These are phyloP conservation scores for Solanum chiquidenum DNA, from an alignment of 257 asterid species.

Conservation along the genomic window DNA sequence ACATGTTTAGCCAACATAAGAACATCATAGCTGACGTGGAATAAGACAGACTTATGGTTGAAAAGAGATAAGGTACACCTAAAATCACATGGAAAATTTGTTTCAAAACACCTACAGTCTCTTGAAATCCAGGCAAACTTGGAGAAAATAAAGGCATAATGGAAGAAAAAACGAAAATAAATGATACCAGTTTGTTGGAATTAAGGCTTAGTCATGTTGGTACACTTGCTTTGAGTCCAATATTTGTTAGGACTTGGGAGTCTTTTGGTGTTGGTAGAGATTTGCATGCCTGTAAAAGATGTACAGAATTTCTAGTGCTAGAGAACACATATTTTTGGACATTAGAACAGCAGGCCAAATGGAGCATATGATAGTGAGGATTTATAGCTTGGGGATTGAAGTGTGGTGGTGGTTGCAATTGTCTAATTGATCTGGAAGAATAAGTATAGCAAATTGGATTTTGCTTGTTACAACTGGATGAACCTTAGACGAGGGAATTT, in stretches of 20 bases:
- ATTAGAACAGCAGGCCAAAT: background rate
- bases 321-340: background rate
- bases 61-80: background rate
- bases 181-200: background rate
- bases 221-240: background rate
- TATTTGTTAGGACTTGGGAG: background rate
- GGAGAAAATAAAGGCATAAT: background rate
- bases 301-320: background rate
- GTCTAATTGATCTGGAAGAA: background rate
- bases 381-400: background rate
- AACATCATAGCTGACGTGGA: background rate
- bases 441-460: background rate
- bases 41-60: background rate
- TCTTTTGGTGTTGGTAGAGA: background rate
- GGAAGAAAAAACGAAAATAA: background rate
- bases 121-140: background rate
- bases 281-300: background rate
- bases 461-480: background rate
- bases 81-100: background rate
- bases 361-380: background rate
- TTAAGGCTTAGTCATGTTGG: background rate
- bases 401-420: background rate
- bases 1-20: background rate
- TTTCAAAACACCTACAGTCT: background rate
- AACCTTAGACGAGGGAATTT: background rate